Conservation (phyloP, 352 stramenopile species). For the Globisporangium paddicum region DNA sequence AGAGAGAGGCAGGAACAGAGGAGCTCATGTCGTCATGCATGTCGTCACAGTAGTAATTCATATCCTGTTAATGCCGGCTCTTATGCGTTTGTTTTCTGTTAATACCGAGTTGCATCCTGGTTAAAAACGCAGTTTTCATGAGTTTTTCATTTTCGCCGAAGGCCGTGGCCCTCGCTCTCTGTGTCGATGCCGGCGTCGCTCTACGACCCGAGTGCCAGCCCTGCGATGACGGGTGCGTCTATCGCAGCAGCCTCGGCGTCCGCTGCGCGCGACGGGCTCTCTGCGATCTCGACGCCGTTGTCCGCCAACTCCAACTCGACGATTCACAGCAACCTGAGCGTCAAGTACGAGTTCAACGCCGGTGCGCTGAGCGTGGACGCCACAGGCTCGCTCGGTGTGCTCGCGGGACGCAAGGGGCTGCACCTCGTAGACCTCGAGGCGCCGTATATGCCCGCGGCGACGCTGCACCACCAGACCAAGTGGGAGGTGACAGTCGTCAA, state of each 20-base stretch:
- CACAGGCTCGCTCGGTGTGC: constrained; percentile 54
- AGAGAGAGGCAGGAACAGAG: neutral
- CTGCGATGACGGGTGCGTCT: neutral
- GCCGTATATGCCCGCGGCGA: constrained; percentile 47
- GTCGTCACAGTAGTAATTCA: too few species aligned
- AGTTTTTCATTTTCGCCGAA: too few species aligned
- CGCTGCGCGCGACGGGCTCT: neutral
- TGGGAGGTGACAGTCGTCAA: constrained; percentile 76
- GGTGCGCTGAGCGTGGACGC: constrained; percentile 70
- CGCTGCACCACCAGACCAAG: constrained; percentile 77
- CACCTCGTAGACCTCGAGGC: constrained; percentile 71
- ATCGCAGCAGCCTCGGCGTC: neutral
- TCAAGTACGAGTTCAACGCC: constrained; percentile 61
- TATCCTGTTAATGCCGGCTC: too few species aligned
- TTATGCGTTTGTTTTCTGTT: too few species aligned
- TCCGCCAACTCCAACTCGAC: constrained; percentile 19
- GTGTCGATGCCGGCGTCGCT: constrained; percentile 11
- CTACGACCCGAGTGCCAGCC: constrained; percentile 6
- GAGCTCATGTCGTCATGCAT: neutral
- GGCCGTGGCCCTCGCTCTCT: too few species aligned
- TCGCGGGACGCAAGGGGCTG: constrained; percentile 63
- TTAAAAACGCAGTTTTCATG: too few species aligned
- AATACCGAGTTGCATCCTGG: too few species aligned
- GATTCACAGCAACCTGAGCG: constrained; percentile 49
- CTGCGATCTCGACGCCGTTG: neutral